Base-by-base conservation (phyloP, 2,329 filamentous ascomycete species). In the Curvularia eragrostidis region DNA sequence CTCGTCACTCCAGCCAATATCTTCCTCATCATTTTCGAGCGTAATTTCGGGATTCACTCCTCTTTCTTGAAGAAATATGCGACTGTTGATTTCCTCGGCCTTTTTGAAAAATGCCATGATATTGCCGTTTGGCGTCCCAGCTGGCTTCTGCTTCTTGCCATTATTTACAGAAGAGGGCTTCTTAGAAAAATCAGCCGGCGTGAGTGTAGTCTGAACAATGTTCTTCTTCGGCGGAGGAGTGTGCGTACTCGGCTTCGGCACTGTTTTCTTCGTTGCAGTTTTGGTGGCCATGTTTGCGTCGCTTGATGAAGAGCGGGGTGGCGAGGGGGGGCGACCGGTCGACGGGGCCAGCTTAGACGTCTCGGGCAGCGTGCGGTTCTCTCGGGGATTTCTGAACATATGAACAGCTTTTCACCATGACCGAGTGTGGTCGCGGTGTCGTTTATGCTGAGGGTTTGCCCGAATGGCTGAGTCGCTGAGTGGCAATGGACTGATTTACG, bases 301-400 rank as follows among this genome's bases (percentile, higher is more conserved):
- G 39, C 32, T 60, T 30, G 65, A 55, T 24, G 58, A 55, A 28
- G 63, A 61, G 72, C 53, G 64, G 54, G 80, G 80, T 75, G 84
- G 83, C 69, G 83, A 85, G 41, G 84, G 83, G 28, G 82, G 73
- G 56, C 83, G 80, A 43, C 84, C 83, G 55, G 77, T 80, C 0
- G 82, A 83, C 5, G 81, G 81, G 42, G 75, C 67, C 24, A 78
- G 43, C 60, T 72, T 71, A 18, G 70, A 70, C 44, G 72, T 66
- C 24, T 72, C 67, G n/a, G 74, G 61, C 28, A 73, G 67, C 39
- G 68, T 57, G 30, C 67, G 68, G 58, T 81, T 81, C 57, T 84
- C 80, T 72, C 83, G 78, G 46, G 83, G 82, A 48, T 84, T 85
- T 54, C 83, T 79, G 62, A 86, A 85, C 83, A 85, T 85, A 23